Base-by-base conservation (phyloP, 108 stramenopile genomes). In the Nitzschia putrida region DNA sequence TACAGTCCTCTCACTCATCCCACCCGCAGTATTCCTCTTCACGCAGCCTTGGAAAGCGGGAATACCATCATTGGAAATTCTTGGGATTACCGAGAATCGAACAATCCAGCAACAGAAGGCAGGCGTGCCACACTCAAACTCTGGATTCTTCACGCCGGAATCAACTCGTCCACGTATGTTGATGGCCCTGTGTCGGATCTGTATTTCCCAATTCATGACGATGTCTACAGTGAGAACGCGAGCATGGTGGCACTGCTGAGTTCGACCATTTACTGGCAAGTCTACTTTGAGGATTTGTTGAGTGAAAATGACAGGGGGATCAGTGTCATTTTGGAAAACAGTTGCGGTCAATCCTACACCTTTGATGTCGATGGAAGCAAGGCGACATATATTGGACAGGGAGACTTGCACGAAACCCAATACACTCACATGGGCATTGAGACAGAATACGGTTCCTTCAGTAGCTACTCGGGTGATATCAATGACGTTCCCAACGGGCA, bases 311-410 rank as follows among this genome's bases (percentile, higher is more conserved):
- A 54, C 11, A 34, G 24, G 16, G 82, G 82, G 1, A 47, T 83
- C 8, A 50, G 67, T 38, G 64, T 70, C 14, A 74, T 76, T 8
- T 29, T 83, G 11, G 57, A 75, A 20, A 79, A 79, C 55, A 29
- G 47, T 22, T 76, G 79, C 41, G 47, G 34, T 8, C 64, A 79
- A 29, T 5, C 37, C 16, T 79, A 63, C 52, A 79, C 78, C 5
- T 83, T 68, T 25, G 12, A 25, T 8, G 18, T 82, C 10, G 61
- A 69, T 18, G 81, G 81, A 45, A 11, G n/a, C 10, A 37, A 63
- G 10, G 68, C 61, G 10, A 60, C 40, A 3, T 70, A 50, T 29
- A 7, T 77, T 7, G 81, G 81, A 2, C 20, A 5, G 7, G 74
- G 66, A 11, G 74, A 75, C 53, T 22, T 52, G 0, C 66, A 75